Evolutionary conservation across 129 eudicot species (phyloP).

Genomic region (Helichrysum umbraculigerum): DNA sequence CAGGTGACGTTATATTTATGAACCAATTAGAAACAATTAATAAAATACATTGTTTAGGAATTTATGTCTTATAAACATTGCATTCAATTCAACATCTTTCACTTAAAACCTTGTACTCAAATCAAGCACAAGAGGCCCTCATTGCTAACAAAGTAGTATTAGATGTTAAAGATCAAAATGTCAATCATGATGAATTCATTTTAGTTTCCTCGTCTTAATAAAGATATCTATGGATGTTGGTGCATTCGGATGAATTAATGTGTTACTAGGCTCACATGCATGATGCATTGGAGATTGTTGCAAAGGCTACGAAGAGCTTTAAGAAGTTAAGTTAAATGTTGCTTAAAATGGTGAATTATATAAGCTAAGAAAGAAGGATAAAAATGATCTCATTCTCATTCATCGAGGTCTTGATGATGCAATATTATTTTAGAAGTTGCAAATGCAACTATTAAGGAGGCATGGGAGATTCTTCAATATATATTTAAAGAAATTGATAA

Average conservation of each 20-base stretch:
- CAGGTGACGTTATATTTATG: no score
- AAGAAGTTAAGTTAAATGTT: not conserved
- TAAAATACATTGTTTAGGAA: no score
- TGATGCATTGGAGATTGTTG: slow-evolving; percentile 13
- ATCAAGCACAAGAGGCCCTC: not conserved
- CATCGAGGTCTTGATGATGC: slow-evolving; percentile 5
- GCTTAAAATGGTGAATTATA: not conserved
- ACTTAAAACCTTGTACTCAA: not conserved
- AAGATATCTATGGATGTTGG: slow-evolving; percentile 19
- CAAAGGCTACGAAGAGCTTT: not conserved
- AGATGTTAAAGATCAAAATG: not conserved
- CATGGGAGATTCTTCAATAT: slow-evolving; percentile 2
- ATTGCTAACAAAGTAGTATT: not conserved
- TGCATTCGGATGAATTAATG: slow-evolving; percentile 24
- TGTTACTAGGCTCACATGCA: not conserved
- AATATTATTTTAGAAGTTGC: not conserved
- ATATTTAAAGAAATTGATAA: slow-evolving; percentile 2
- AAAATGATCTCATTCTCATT: not conserved
- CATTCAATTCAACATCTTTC: no score
- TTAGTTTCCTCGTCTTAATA: not conserved
- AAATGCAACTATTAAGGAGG: slow-evolving; percentile 12
- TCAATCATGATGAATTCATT: not conserved
- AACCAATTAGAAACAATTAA: no score
- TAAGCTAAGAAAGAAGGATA: slow-evolving; percentile 9
- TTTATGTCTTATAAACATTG: no score